phyloP scores from a whole-genome alignment of 306 rosid species.

The Pterocarpus santalinus region DNA sequence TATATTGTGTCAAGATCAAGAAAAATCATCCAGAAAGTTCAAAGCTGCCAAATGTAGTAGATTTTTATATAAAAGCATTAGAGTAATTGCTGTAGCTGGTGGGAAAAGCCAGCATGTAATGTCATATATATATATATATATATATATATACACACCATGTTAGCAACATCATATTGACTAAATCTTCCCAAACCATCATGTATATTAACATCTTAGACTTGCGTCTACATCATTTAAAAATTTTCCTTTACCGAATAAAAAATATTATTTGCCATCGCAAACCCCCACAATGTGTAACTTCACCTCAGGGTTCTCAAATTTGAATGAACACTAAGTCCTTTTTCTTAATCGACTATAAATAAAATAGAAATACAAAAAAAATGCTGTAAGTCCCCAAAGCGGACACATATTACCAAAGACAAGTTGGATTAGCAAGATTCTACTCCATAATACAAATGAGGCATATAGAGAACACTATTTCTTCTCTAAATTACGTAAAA shows the following conservation, averaged over 20 bases:
- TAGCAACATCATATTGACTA: background rate
- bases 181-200: background rate
- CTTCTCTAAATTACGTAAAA: slow-evolving; percentile 2
- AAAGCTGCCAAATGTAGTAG: background rate
- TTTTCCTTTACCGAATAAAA: background rate
- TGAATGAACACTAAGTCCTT: background rate
- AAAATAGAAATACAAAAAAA: background rate
- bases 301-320: background rate
- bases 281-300: background rate
- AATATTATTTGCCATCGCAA: background rate
- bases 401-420: slow-evolving; percentile 3
- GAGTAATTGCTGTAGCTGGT: background rate
- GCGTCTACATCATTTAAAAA: background rate
- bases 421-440: background rate
- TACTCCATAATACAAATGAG: background rate
- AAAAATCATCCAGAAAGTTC: background rate
- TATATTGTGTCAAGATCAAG: slow-evolving; percentile 27
- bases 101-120: background rate
- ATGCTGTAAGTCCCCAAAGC: background rate
- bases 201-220: background rate
- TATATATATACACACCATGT: background rate
- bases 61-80: background rate
- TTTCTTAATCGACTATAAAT: background rate
- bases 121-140: background rate
- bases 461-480: slow-evolving; percentile 9